Percentiles rank a stretch among this genome's conserved stretches.
Evolutionary conservation across 2,329 filamentous ascomycete species (phyloP).

Genomic region (Knoxdaviesia proteae): DNA sequence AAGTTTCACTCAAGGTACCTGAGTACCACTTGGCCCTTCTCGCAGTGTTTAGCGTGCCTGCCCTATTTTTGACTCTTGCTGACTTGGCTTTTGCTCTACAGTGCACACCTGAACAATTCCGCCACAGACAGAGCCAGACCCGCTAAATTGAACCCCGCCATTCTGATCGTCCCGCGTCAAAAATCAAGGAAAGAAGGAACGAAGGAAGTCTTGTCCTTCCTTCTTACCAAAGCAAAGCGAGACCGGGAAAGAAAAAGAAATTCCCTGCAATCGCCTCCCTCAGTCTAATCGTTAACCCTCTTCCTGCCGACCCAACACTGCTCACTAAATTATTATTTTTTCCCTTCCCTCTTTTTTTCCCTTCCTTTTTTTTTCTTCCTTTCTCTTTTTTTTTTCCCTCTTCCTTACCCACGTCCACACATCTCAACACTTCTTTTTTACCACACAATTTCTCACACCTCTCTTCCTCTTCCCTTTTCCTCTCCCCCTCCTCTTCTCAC

Average conservation of each 20-base stretch:
- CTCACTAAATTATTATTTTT: not conserved
- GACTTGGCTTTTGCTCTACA: too few relatives aligned
- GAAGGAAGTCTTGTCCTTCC: not conserved
- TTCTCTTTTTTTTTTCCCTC: conserved; percentile 7
- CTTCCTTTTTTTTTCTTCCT: conserved; percentile 6
- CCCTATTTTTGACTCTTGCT: too few relatives aligned
- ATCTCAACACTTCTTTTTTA: not conserved
- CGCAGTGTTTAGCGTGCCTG: too few relatives aligned
- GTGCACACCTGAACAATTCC: too few relatives aligned
- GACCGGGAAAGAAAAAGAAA: not conserved
- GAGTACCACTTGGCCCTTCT: too few relatives aligned
- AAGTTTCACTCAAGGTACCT: too few relatives aligned
- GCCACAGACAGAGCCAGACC: too few relatives aligned
- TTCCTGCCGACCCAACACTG: not conserved
- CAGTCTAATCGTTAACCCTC: not conserved
- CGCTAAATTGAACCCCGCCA: not conserved
- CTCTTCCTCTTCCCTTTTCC: conserved; percentile 6
- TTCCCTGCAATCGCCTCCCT: not conserved
- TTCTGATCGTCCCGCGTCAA: not conserved
- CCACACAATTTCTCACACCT: conserved; percentile 2
- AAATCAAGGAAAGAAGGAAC: not conserved
- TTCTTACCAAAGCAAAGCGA: too few relatives aligned
- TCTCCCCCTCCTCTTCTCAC: conserved; percentile 8
- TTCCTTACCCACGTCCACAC: conserved; percentile 1
- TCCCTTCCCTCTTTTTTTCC: conserved; percentile 21